Percentiles rank a stretch among this genome's conserved stretches.
These are phyloP conservation scores for Backusella mclennaniae DNA, from an alignment of 192 early-diverging fungal genomes.

Conservation along the genomic window DNA sequence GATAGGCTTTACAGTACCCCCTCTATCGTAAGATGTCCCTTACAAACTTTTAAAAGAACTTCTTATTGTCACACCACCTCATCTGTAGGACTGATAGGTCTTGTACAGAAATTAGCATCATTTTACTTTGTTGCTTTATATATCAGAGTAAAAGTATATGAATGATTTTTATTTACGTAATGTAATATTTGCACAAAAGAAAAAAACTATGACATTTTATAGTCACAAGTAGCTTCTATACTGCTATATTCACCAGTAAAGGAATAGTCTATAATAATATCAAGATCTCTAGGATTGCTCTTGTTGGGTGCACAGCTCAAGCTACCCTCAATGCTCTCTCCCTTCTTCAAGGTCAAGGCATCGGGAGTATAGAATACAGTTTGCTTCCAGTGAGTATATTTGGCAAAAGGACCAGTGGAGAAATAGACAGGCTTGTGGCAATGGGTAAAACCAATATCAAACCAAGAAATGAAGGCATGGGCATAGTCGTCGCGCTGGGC, in stretches of 20 bases:
- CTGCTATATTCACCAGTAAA: slow-evolving; percentile 51
- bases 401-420: slow-evolving; percentile 77
- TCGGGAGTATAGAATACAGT: slow-evolving; percentile 93
- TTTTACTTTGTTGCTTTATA: neutral
- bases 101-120: too few species aligned
- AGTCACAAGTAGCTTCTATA: slow-evolving; percentile 26
- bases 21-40: too few species aligned
- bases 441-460: slow-evolving; percentile 92
- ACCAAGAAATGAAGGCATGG: slow-evolving; percentile 93
- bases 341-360: slow-evolving; percentile 68
- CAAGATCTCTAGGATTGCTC: slow-evolving; percentile 91
- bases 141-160: neutral
- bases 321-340: slow-evolving; percentile 63
- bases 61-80: too few species aligned
- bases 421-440: slow-evolving; percentile 85
- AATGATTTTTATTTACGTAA: neutral
- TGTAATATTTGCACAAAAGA: neutral
- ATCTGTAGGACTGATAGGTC: too few species aligned
- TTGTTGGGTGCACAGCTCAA: slow-evolving; percentile 63
- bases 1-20: too few species aligned
- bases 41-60: too few species aligned
- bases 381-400: slow-evolving; percentile 99
- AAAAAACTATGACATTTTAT: slow-evolving; percentile 27
- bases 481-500: slow-evolving; percentile 82
- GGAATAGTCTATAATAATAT: slow-evolving; percentile 78